Evolutionary conservation across 768 basidiomycete species (phyloP), one percentile per base, ranked within the genome.

Genomic region (Pleurotus tuoliensis): DNA sequence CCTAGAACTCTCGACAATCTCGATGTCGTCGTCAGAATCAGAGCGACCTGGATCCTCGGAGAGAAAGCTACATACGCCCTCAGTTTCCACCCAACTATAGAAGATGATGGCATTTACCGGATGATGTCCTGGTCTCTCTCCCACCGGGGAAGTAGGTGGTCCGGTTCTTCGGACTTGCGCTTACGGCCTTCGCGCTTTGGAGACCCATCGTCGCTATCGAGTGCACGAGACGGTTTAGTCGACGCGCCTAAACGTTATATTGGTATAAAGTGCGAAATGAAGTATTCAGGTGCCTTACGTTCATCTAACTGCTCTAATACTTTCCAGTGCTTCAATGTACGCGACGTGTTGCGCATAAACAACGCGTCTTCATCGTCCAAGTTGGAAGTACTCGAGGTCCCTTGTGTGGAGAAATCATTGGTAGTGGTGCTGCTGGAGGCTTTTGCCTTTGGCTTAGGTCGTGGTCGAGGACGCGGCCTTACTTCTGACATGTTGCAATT

Each of bases 271-370:
- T 11, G 30, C 15, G 30, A 11, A 52, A n/a, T 30, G 46, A 41
- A 24, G 58, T 34, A 34, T 4, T 11, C 30, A 34, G 30, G 30
- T 34, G 30, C 30, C 75, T 51, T 59, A 89, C 90, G 78, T 67
- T 82, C 82, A 45, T 76, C 77, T 12, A 78, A 69, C 64, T 81
- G 72, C 22, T 84, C 79, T 41, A 92, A 67, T 56, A 76, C 78
- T 64, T 75, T 81, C 86, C 89, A 90, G 3, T 77, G 72, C 51
- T 77, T 71, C 3, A 73, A 65, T 4, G 81, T 81, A 50, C 87
- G 75, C 57, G 79, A 78, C 44, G 71, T 74, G 66, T 90, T 92
- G 49, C 80, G 80, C 63, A 90, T 80, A 62, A 91, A 92, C 67
- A 82, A 73, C 13, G 80, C 82, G 67, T 92, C 88, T 49, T 82